A percentile compares a stretch with the other conserved stretches of the same genome.
Evolutionary conservation across 1,284 basidiomycete species (phyloP).

Genomic region (Amylostereum areolatum): DNA sequence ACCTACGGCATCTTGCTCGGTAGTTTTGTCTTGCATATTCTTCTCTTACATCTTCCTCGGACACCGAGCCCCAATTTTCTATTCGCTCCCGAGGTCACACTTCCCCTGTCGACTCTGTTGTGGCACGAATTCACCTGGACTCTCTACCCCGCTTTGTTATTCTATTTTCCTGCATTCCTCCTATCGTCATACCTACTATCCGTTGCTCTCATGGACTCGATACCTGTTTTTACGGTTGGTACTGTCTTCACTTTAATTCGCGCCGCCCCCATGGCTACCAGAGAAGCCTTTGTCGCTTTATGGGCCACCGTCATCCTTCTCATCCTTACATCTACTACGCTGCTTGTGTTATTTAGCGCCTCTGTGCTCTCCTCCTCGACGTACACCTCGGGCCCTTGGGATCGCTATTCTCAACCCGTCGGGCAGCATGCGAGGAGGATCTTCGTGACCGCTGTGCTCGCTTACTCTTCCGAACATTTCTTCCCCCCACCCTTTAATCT

Average conservation of each 20-base stretch:
- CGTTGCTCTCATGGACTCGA: constrained; percentile 31
- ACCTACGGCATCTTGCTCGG: constrained; percentile 35
- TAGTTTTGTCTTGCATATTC: constrained; percentile 32
- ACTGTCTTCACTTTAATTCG: constrained; percentile 2
- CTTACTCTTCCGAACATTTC: constrained; percentile 32
- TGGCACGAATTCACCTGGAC: constrained; percentile 28
- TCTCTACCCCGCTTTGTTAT: constrained; percentile 34
- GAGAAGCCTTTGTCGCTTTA: constrained; percentile 34
- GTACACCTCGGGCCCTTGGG: constrained; percentile 29
- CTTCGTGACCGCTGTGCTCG: constrained; percentile 31
- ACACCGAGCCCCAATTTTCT: constrained; percentile 39
- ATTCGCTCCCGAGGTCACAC: constrained; percentile 24
- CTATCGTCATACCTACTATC: constrained; percentile 38
- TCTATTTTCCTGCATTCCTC: constrained; percentile 42
- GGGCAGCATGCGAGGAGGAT: constrained; percentile 39
- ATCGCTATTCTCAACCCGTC: constrained; percentile 37
- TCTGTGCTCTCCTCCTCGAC: constrained; percentile 14
- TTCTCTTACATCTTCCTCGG: constrained; percentile 37
- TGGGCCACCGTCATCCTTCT: constrained; percentile 30
- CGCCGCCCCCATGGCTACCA: constrained; percentile 38
- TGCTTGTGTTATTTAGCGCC: constrained; percentile 25
- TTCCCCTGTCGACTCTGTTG: constrained; percentile 42
- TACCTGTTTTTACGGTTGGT: constrained; percentile 13
- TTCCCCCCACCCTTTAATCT: constrained; percentile 52
- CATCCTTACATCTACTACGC: constrained; percentile 24